Evolutionary conservation across 352 stramenopile genomes (phyloP).

Genomic region (Phytophthora lateralis): DNA sequence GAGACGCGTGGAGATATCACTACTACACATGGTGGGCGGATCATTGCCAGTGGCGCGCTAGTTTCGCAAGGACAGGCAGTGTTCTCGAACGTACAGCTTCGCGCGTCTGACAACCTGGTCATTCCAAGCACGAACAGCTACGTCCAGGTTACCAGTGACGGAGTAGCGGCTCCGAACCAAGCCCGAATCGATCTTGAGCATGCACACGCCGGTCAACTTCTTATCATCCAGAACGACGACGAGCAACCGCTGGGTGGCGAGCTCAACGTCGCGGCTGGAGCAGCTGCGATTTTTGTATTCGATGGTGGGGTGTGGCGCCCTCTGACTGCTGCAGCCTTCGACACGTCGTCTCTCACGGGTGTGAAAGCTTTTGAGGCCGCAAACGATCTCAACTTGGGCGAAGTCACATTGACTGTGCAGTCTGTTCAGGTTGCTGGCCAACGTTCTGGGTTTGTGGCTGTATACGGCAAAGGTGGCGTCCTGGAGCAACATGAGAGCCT

Average conservation of each 20-base stretch:
- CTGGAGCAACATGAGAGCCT: constrained; percentile 63
- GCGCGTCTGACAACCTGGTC: constrained; percentile 38
- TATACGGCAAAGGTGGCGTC: constrained; percentile 77
- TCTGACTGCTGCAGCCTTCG: constrained; percentile 70
- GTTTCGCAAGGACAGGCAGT: constrained; percentile 60
- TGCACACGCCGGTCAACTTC: constrained; percentile 62
- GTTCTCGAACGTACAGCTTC: constrained; percentile 49
- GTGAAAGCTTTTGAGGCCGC: constrained; percentile 64
- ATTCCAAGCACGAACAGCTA: constrained; percentile 77
- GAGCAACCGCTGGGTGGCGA: constrained; percentile 54
- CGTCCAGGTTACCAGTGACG: constrained; percentile 66
- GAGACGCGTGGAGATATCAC: constrained; percentile 54
- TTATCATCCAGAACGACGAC: constrained; percentile 82
- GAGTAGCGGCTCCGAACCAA: constrained; percentile 32
- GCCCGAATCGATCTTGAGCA: constrained; percentile 47
- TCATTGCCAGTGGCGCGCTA: constrained; percentile 58
- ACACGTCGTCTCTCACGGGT: constrained; percentile 60
- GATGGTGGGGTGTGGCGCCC: constrained; percentile 65
- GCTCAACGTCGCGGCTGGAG: constrained; percentile 50
- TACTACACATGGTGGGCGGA: constrained; percentile 46
- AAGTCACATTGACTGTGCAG: constrained; percentile 70
- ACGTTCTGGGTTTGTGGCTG: constrained; percentile 53
- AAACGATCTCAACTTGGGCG: constrained; percentile 79
- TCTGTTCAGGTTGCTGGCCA: constrained; percentile 68
- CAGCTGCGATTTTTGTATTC: constrained; percentile 73